Evolutionary conservation across 495 filamentous ascomycete species (phyloP), one percentile per base, ranked within the genome.

Genomic region (Hypoxylon trugodes): DNA sequence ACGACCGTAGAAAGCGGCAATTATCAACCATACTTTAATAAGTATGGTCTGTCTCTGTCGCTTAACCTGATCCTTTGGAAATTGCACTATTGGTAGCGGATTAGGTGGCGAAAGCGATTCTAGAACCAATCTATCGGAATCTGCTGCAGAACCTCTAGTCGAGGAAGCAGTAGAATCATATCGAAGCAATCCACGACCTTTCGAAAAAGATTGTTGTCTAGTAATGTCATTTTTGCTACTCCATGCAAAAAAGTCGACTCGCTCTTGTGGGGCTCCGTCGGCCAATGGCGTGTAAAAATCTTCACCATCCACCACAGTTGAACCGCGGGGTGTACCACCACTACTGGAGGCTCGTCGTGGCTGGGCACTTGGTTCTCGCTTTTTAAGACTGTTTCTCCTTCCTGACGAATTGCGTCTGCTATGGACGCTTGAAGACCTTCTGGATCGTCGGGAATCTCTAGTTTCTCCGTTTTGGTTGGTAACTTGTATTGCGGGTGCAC

Each of bases 11-110:
- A 97, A 85, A 0, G 88, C 88, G 2, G 91, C 87, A 42, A 96
- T 93, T 58, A 92, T 87, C 9, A 97, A 82, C 95, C 95, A 98
- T 18, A 96, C 86, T 50, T 86, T 87, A n/a, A 89, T 79, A 4
- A 96, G 81, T 65, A 89, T 74, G 4, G 81, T 81, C 28, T 81
- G 81, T 18, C 87, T 80, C 56, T 84, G 85, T 48, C 85, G 84
- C 59, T 83, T 80, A 36, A 73, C 69, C 60, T 85, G 79, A 0
- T 77, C 74, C 33, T 76, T 76, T 1, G 82, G 66, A 57, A 85
- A 83, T 33, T 81, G 78, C 16, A 83, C 79, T 4, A 72, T 69
- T 13, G 82, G 81, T 40, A 82, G 66, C 25, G 77, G 59, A 13
- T 69, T 69, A n/a, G 71, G 51, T 2, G 65, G 38, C 13, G 62